Percentiles rank a stretch among this genome's conserved stretches.
phyloP scores from a whole-genome alignment of 805 yeast genomes.

The Phaffomyces thermotolerans region DNA sequence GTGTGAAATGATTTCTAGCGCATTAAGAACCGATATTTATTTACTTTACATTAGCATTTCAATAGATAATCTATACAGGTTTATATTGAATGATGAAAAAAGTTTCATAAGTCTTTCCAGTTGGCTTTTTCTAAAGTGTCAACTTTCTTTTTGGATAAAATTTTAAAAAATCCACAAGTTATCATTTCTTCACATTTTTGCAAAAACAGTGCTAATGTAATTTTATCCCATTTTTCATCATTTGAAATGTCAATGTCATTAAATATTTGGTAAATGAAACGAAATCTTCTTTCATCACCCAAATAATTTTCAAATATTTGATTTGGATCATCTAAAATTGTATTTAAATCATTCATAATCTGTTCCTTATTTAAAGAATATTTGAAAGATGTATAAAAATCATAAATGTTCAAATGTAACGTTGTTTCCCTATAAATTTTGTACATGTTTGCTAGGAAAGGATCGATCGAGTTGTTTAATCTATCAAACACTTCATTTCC shows the following conservation, averaged over 20 bases:
- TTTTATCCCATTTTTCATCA: conserved; percentile 50
- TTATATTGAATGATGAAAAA: too few relatives aligned
- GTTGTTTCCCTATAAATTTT: conserved; percentile 76
- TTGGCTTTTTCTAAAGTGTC: conserved; percentile 62
- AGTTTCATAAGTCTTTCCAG: conserved; percentile 54
- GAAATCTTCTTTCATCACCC: conserved; percentile 23
- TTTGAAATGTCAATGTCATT: conserved; percentile 22
- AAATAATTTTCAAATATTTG: conserved; percentile 15
- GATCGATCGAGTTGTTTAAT: conserved; percentile 36
- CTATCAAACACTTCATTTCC: conserved; percentile 15
- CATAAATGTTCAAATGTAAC: conserved; percentile 56
- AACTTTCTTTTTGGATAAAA: conserved; percentile 41
- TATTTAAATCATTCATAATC: conserved; percentile 21
- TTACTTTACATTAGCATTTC: too few relatives aligned
- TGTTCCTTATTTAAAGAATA: conserved; percentile 34
- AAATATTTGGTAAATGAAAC: conserved; percentile 22
- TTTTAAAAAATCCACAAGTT: conserved; percentile 59
- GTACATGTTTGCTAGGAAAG: conserved; percentile 51
- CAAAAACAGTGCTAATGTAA: conserved; percentile 64
- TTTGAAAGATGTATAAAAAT: conserved; percentile 56
- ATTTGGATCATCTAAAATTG: conserved; percentile 14
- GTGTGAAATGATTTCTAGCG: too few relatives aligned
- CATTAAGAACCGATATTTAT: too few relatives aligned
- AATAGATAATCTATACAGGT: too few relatives aligned
- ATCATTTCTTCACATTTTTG: conserved; percentile 68